Percentiles rank a stretch among this genome's conserved stretches.
These are phyloP conservation scores for Cymodocea nodosa DNA, from an alignment of 116 monocot genomes.

Conservation along the genomic window DNA sequence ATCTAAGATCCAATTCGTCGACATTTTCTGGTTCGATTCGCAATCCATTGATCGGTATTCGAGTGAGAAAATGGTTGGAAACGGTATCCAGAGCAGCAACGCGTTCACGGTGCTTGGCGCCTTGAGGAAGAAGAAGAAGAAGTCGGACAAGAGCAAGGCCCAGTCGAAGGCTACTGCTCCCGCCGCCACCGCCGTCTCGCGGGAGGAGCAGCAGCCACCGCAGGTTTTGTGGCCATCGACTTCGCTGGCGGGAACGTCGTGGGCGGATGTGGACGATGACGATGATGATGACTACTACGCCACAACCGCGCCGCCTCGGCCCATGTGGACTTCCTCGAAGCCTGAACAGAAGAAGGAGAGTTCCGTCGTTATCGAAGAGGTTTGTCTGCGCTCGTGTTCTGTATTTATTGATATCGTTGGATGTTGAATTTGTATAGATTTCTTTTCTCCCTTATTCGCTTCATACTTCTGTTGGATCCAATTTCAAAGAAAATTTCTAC, in stretches of 20 bases:
- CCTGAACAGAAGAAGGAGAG: not conserved
- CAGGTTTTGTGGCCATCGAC: slow-evolving; percentile 38
- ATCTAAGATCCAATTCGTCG: not conserved
- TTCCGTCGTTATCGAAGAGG: slow-evolving; percentile 3
- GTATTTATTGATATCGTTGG: not conserved
- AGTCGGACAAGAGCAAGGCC: slow-evolving; percentile 19
- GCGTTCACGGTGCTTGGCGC: slow-evolving; percentile 20
- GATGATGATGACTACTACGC: slow-evolving; percentile 46
- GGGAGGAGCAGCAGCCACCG: slow-evolving; percentile 9
- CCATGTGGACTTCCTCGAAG: slow-evolving; percentile 23
- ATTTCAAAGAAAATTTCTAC: no score
- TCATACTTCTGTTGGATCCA: no score
- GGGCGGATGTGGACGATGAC: slow-evolving; percentile 65
- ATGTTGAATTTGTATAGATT: no score
- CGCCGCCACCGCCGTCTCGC: not conserved
- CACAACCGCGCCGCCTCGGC: slow-evolving; percentile 35
- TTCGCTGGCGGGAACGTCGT: slow-evolving; percentile 24
- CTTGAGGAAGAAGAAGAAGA: slow-evolving; percentile 27
- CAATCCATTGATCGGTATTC: not conserved
- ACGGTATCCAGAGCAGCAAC: slow-evolving; percentile 12
- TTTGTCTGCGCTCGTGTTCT: not conserved
- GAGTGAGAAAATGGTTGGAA: not conserved
- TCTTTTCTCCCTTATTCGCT: no score
- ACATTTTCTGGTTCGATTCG: not conserved
- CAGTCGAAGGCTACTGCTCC: slow-evolving; percentile 22